A percentile compares a stretch with the other conserved stretches of the same genome.
phyloP scores from a whole-genome alignment of 192 early-diverging fungal genomes.

The Endogone sp. region DNA sequence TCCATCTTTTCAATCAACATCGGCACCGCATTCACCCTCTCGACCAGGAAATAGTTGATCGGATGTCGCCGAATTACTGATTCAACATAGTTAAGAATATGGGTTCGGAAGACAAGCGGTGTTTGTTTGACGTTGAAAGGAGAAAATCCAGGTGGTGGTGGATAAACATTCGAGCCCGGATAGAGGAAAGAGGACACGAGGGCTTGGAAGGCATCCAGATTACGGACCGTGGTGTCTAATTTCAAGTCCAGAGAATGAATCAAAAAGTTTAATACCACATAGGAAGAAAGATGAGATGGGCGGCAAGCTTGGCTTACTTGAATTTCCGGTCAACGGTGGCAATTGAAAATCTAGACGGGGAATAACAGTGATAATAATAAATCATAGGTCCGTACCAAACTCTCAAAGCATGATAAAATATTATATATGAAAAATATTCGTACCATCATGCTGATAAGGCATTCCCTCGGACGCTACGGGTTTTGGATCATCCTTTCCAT shows the following conservation, averaged over 20 bases:
- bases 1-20: slow-evolving; percentile 52
- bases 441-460: slow-evolving; percentile 57
- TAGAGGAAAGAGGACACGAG: slow-evolving; percentile 37
- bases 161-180: slow-evolving; percentile 22
- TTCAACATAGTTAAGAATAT: slow-evolving; percentile 25
- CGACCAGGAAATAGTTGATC: slow-evolving; percentile 57
- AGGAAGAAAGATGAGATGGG: neutral
- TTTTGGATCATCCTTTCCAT: slow-evolving; percentile 37
- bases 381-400: no score
- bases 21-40: slow-evolving; percentile 41
- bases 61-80: slow-evolving; percentile 44
- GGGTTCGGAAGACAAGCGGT: slow-evolving; percentile 11
- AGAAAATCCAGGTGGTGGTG: slow-evolving; percentile 12
- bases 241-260: neutral
- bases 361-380: slow-evolving; percentile 1
- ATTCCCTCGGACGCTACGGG: slow-evolving; percentile 35
- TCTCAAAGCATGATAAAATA: no score
- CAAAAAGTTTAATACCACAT: neutral
- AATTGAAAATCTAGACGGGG: neutral
- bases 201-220: slow-evolving; percentile 44
- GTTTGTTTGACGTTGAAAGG: slow-evolving; percentile 18
- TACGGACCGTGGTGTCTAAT: slow-evolving; percentile 43
- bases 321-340: neutral
- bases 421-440: no score
- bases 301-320: neutral